Percentiles rank a stretch among this genome's conserved stretches.
phyloP scores from a whole-genome alignment of 139 green algal genomes.

The Pleodorina starrii region DNA sequence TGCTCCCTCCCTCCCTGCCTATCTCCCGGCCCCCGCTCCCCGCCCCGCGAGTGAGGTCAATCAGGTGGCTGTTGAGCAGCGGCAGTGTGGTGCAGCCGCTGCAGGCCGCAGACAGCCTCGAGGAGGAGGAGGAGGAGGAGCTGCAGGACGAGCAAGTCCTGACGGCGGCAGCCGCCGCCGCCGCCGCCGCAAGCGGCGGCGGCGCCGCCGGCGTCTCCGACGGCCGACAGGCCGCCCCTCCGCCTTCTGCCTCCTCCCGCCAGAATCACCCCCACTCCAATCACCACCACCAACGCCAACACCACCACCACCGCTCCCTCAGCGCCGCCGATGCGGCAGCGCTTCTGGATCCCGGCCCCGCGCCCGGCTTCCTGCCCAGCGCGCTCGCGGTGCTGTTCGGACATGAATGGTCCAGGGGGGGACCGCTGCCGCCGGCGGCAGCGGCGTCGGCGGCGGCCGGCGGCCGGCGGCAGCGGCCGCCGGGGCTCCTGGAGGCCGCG shows the following conservation, averaged over 20 bases:
- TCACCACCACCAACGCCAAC: not conserved
- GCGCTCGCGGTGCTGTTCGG: constrained; percentile 34
- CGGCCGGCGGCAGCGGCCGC: not conserved
- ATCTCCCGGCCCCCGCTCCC: no score
- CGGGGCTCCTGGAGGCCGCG: not conserved
- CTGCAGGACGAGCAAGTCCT: not conserved
- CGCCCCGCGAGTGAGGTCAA: no score
- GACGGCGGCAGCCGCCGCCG: not conserved
- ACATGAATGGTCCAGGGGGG: not conserved
- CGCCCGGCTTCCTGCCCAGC: constrained; percentile 37
- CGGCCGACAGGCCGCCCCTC: not conserved
- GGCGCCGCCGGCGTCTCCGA: not conserved
- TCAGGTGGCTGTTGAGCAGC: constrained; percentile 47
- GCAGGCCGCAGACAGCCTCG: constrained; percentile 14
- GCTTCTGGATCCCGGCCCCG: constrained; percentile 28
- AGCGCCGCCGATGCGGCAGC: constrained; percentile 4
- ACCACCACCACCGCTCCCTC: not conserved
- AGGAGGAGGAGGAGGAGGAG: constrained; percentile 34
- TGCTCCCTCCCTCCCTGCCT: no score
- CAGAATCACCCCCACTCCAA: not conserved
- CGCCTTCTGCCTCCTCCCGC: not conserved
- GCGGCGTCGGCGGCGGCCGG: not conserved
- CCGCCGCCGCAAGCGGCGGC: no score
- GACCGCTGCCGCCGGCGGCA: not conserved
- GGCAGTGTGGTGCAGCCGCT: constrained; percentile 46